Percentiles rank a stretch among this genome's conserved stretches.
Conservation (phyloP, 768 basidiomycete genomes). For the Termitomyces sp. region DNA sequence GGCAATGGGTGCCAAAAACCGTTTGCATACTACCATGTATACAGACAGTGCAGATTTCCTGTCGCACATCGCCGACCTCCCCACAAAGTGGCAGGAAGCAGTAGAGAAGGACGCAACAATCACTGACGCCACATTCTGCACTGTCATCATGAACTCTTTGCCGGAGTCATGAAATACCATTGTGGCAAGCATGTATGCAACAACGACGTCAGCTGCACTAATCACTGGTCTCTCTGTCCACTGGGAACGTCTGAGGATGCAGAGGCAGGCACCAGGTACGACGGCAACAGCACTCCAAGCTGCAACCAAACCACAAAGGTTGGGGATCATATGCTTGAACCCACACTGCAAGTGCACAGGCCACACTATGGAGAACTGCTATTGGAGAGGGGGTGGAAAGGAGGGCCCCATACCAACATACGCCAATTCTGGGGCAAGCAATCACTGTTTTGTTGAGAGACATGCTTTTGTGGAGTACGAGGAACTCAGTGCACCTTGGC, state of each 20-base stretch:
- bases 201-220: neutral
- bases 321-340: slow-evolving; percentile 1
- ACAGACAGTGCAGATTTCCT: no score
- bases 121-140: neutral
- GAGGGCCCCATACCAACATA: neutral
- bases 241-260: neutral
- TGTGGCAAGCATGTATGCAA: neutral
- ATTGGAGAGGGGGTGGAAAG: neutral
- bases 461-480: neutral
- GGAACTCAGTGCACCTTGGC: neutral
- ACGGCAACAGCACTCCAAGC: neutral
- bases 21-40: no score
- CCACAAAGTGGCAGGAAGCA: no score
- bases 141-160: neutral
- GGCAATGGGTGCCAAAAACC: no score
- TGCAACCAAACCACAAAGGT: neutral
- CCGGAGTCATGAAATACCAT: neutral
- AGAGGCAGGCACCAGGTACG: no score
- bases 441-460: slow-evolving; percentile 2
- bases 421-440: neutral
- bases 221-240: neutral
- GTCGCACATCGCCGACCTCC: no score
- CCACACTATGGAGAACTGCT: slow-evolving; percentile 25
- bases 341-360: slow-evolving; percentile 21
- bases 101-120: neutral